Evolutionary conservation across 805 yeast species (phyloP).

Genomic region (Kodamaea nitidulidarum): DNA sequence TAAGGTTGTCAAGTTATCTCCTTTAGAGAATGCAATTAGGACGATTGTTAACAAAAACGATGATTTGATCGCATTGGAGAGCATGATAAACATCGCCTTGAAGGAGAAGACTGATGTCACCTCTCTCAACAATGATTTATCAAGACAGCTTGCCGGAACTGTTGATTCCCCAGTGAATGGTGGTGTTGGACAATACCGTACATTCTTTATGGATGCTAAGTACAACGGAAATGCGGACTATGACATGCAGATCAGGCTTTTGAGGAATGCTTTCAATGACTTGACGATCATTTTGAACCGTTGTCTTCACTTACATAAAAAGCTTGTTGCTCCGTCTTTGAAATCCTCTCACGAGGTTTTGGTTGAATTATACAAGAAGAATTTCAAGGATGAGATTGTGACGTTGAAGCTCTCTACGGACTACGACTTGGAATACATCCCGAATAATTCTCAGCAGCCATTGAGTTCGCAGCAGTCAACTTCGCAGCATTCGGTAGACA

Average conservation of each 20-base stretch:
- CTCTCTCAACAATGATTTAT: constrained; percentile 56
- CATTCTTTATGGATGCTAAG: constrained; percentile 49
- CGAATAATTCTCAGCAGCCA: constrained; percentile 8
- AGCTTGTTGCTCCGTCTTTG: constrained; percentile 53
- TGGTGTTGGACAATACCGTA: constrained; percentile 80
- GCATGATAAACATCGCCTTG: constrained; percentile 48
- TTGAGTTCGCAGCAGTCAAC: constrained; percentile 9
- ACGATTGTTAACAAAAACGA: constrained; percentile 63
- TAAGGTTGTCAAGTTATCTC: constrained; percentile 59
- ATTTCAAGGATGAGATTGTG: constrained; percentile 64
- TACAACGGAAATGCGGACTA: constrained; percentile 32
- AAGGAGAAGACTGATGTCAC: constrained; percentile 48
- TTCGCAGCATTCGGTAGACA: constrained; percentile 10
- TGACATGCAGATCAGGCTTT: constrained; percentile 28
- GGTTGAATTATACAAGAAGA: constrained; percentile 57
- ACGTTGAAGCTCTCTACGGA: constrained; percentile 35
- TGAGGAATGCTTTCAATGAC: constrained; percentile 58
- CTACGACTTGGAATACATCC: constrained; percentile 28
- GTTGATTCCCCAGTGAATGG: constrained; percentile 93
- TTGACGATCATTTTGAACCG: constrained; percentile 61
- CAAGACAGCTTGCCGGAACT: constrained; percentile 74
- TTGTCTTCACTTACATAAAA: constrained; percentile 66
- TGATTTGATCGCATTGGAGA: constrained; percentile 67
- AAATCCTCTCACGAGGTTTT: constrained; percentile 64
- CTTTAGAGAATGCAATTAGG: constrained; percentile 76